phyloP scores from a whole-genome alignment of 805 yeast species.

The Saccharomycopsis fodiens region DNA sequence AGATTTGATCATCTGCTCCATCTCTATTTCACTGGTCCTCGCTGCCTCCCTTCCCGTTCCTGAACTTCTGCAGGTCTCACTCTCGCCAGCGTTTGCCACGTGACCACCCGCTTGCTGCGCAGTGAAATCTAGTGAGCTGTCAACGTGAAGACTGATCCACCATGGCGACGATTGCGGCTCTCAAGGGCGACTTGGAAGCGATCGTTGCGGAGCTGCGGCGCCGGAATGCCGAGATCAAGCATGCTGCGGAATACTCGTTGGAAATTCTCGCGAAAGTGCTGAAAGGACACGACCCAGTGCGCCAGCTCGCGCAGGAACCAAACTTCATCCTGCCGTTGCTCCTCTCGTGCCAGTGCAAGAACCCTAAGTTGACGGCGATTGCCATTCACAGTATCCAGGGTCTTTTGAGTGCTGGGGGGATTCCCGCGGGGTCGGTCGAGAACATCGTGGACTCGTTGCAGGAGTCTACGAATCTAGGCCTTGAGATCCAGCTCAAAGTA shows the following conservation, averaged over 20 bases:
- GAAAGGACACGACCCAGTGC: constrained; percentile 26
- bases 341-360: constrained; percentile 64
- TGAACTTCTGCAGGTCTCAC: too few species aligned
- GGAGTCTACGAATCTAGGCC: constrained; percentile 68
- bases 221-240: constrained; percentile 59
- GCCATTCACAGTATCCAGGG: constrained; percentile 67
- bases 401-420: constrained; percentile 44
- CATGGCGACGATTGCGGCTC: constrained; percentile 41
- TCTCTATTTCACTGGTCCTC: too few species aligned
- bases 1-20: too few species aligned
- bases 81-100: too few species aligned
- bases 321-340: constrained; percentile 63
- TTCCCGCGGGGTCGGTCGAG: constrained; percentile 46
- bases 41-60: too few species aligned
- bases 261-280: constrained; percentile 34
- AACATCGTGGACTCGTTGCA: constrained; percentile 58
- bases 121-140: too few species aligned
- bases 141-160: too few species aligned
- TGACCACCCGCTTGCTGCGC: too few species aligned
- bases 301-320: constrained; percentile 36
- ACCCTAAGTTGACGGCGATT: constrained; percentile 62
- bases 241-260: constrained; percentile 44
- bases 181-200: constrained; percentile 50
- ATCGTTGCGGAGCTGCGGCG: constrained; percentile 67
- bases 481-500: constrained; percentile 80